Percentiles rank a stretch among this genome's conserved stretches.
Evolutionary conservation across 2,329 filamentous ascomycete species (phyloP).

Genomic region (Fusarium citri): DNA sequence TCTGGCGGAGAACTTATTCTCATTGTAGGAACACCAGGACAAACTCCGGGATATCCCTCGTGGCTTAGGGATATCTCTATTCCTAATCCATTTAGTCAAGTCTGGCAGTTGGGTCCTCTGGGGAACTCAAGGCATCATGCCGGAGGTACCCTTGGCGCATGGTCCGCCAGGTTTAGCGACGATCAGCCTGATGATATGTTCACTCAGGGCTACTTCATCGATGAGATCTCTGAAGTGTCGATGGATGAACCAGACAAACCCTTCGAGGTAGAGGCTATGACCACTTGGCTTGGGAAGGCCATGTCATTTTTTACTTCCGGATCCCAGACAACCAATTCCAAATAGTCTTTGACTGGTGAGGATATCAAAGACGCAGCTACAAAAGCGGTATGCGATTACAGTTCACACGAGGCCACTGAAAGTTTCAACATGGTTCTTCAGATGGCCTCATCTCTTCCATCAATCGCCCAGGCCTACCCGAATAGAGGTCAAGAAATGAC

Average conservation of each 20-base stretch:
- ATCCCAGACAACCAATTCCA: accelerated
- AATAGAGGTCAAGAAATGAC: accelerated
- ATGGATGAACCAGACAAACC: accelerated
- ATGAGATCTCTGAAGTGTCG: neutral
- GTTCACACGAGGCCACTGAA: neutral
- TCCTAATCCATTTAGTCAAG: neutral
- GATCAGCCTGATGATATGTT: neutral
- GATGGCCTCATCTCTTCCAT: accelerated
- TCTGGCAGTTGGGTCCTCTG: neutral
- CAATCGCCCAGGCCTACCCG: accelerated
- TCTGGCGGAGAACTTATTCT: conserved; percentile 1
- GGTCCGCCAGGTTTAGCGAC: neutral
- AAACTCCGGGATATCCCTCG: neutral
- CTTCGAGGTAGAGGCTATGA: accelerated
- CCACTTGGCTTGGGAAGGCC: neutral
- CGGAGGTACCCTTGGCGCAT: neutral
- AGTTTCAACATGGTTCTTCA: accelerated
- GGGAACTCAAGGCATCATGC: neutral
- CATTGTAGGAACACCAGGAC: neutral
- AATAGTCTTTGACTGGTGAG: neutral
- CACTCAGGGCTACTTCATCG: neutral
- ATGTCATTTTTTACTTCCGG: neutral
- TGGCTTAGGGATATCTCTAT: conserved; percentile 13
- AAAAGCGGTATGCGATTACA: neutral
- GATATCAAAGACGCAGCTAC: neutral